Base-by-base conservation (phyloP, 352 stramenopile species). In the Globisporangium irregulare region DNA sequence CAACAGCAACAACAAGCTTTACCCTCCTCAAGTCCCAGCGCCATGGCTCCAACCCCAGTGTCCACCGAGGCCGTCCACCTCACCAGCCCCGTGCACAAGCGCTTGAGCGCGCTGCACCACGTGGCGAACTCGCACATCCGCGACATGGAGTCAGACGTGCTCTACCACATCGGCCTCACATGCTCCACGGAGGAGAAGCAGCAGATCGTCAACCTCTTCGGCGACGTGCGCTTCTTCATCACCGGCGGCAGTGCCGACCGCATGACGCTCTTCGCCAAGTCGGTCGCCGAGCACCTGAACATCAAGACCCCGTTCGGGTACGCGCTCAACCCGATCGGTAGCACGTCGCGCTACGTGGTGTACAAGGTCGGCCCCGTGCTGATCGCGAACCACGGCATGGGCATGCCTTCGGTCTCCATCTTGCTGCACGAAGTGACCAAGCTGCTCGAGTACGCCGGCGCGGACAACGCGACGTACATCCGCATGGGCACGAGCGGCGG, bases 331-430 rank as follows among this genome's bases (percentile, higher is more conserved):
- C 79, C 81, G 29, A 89, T 92, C 38, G 81, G 86, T 50, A 87
- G 75, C 46, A 93, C 83, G 46, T 74, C 81, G 29, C 84, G 86
- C 46, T 94, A 92, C 73, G 78, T 76, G 59, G 64, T 91, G 27
- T 94, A 81, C 80, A 94, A 94, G 72, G 86, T 92, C 22, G 86
- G 84, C 0, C 81, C 82, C 4, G 82, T 92, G 71, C 77, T 94
- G 12, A 77, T 92, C 50, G 83, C 80, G 54, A 92, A 89, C 74
- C 86, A 94, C 61, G 86, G 86, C 53, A 92, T 92, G 73, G 84
- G 86, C 58, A 81, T 89, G 71, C 86, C 86, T 18, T 92, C 82
- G 18, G 78, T 89, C 58, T 87, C 81, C 22, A 92, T 94, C 66
- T 64, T 91, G 63, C 69, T 94, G 59, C 85, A 94, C 62, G 86